phyloP scores from a whole-genome alignment of 805 yeast species.

The Kodamaea nitidulidarum region DNA sequence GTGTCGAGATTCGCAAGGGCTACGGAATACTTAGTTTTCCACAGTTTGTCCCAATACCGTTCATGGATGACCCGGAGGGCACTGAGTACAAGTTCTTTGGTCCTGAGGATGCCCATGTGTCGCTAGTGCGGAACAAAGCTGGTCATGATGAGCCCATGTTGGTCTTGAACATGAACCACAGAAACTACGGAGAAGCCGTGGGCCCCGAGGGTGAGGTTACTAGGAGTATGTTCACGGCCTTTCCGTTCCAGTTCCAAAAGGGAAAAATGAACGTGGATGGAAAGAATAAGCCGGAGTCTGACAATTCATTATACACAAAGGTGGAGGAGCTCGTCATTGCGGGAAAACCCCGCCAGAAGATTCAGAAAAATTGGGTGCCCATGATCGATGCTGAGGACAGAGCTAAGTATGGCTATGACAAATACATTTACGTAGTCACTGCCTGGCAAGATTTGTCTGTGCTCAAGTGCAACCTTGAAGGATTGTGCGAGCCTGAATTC shows the following conservation, averaged over 20 bases:
- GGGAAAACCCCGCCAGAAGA: conserved; percentile 9
- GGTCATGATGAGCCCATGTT: conserved; percentile 46
- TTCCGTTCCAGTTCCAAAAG: conserved; percentile 31
- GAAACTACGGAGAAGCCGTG: conserved; percentile 10
- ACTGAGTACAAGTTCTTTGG: conserved; percentile 30
- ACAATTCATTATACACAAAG: conserved; percentile 18
- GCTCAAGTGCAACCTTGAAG: conserved; percentile 21
- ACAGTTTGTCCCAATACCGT: conserved; percentile 26
- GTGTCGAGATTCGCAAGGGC: neutral
- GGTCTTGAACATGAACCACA: conserved; percentile 35
- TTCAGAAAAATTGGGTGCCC: conserved; percentile 42
- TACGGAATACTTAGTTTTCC: conserved; percentile 20
- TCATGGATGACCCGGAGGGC: conserved; percentile 22
- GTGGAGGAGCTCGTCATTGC: conserved; percentile 18
- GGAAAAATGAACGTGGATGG: conserved; percentile 30
- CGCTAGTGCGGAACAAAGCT: conserved; percentile 27
- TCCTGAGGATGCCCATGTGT: conserved; percentile 50
- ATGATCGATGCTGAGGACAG: conserved; percentile 25
- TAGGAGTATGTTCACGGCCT: conserved; percentile 27
- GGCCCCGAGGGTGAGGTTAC: conserved; percentile 3
- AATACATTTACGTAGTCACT: conserved; percentile 27
- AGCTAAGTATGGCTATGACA: conserved; percentile 21
- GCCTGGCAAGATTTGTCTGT: conserved; percentile 29
- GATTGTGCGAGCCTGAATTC: conserved; percentile 19
- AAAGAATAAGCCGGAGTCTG: conserved; percentile 8